These are phyloP conservation scores for Trichoderma asperelloides DNA, from an alignment of 495 filamentous ascomycete genomes.

Conservation along the genomic window DNA sequence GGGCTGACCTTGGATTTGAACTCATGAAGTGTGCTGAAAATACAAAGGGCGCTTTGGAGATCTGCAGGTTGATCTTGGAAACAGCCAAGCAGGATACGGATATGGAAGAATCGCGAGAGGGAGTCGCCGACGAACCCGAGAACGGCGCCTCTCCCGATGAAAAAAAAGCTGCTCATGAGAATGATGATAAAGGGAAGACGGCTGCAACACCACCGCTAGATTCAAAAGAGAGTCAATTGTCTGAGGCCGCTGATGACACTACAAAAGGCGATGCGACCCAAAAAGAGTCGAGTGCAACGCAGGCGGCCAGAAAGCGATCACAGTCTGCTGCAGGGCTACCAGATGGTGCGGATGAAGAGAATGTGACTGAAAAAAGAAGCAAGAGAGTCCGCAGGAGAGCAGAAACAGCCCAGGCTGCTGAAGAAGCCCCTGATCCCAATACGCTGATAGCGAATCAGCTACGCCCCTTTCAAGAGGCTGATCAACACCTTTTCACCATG, in stretches of 20 bases:
- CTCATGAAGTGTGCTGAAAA: conserved; percentile 2
- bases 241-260: conserved; percentile 9
- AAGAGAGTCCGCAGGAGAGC: conserved; percentile 67
- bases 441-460: conserved; percentile 65
- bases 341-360: conserved; percentile 43
- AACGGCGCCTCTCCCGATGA: neutral
- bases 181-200: neutral
- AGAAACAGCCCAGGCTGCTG: conserved; percentile 58
- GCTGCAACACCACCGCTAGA: neutral
- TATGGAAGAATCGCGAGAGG: conserved; percentile 17
- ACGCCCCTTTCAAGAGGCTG: conserved; percentile 56
- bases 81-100: conserved; percentile 10
- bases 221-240: neutral
- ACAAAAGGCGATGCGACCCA: neutral
- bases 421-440: conserved; percentile 59
- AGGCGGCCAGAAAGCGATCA: conserved; percentile 34
- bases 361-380: conserved; percentile 64
- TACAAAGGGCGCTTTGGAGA: conserved; percentile 10
- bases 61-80: conserved; percentile 1
- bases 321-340: conserved; percentile 52
- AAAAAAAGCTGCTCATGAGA: neutral
- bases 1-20: conserved; percentile 6
- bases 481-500: conserved; percentile 67
- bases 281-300: neutral
- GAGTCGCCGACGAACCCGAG: neutral